Conservation (phyloP, 2,329 filamentous ascomycete genomes). For the Juglanconis oblonga region DNA sequence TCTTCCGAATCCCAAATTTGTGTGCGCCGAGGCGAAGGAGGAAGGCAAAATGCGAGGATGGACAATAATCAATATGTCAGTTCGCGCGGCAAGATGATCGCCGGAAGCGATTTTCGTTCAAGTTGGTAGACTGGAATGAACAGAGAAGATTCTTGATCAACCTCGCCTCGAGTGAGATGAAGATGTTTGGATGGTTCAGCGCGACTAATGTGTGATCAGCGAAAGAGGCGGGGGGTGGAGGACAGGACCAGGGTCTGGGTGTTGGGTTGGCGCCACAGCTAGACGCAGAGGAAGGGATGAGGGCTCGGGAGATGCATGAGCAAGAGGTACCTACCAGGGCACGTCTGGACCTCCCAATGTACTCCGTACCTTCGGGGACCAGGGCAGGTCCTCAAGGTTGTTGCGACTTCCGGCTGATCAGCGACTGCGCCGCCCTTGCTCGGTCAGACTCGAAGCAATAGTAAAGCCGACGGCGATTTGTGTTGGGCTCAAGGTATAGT, state of each 20-base stretch:
- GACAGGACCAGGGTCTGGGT: neutral
- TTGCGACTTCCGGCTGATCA: slow-evolving; percentile 16
- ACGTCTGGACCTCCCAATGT: neutral
- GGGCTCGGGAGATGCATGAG: neutral
- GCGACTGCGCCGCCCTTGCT: slow-evolving; percentile 17
- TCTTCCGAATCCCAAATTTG: neutral
- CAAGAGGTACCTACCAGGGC: neutral
- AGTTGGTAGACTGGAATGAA: neutral
- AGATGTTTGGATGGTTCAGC: slow-evolving; percentile 17
- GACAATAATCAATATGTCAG: neutral
- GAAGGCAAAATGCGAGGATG: neutral
- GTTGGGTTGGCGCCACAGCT: neutral
- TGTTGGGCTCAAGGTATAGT: neutral
- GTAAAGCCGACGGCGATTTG: slow-evolving; percentile 16
- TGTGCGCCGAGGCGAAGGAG: neutral
- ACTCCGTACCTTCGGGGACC: neutral
- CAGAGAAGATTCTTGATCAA: neutral
- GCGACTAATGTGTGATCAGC: slow-evolving; percentile 20
- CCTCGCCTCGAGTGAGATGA: slow-evolving; percentile 16
- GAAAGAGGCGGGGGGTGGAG: neutral
- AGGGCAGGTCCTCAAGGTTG: slow-evolving; percentile 9
- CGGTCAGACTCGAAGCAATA: slow-evolving; percentile 16
- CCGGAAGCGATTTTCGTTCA: neutral
- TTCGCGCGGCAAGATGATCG: neutral
- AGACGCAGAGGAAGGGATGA: slow-evolving; percentile 2